Evolutionary conservation across 495 filamentous ascomycete species (phyloP), one percentile per base, ranked within the genome.

Genomic region (Podospora appendiculata): DNA sequence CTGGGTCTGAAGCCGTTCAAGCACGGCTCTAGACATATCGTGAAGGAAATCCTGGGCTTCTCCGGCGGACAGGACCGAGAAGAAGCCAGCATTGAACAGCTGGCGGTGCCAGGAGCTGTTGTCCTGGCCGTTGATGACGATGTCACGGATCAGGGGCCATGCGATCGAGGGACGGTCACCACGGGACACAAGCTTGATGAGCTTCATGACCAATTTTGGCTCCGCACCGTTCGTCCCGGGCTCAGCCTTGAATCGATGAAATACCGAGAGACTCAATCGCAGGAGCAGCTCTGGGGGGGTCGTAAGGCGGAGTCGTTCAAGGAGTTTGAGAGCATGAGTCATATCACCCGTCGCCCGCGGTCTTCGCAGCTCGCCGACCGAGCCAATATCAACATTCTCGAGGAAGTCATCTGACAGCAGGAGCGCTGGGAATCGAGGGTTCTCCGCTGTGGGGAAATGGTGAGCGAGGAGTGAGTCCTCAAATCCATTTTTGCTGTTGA

Each of bases 71-170:
- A 76, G 60, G 7, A 42, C 46, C 4, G 51, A 47, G 40, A 76
- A 41, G 16, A 65, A 62, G 0, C 46, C 38, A 1, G 33, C 13
- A 19, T 53, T 58, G 12, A 74, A 53, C 0, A 73, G 34, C 19
- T 57, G 53, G 7, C 67, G 56, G 56, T 70, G 67, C 70, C 67
- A 73, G 8, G 68, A 64, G 39, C 64, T 71, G 25, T 66, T 55
- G 40, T 63, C 59, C 13, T 64, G 64, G n/a, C 54, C 46, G n/a
- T 70, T 51, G 10, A 74, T 41, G 8, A 72, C 60, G 13, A 66
- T 51, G n/a, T 60, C 46, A 32, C 60, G 58, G 12, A 68, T 48
- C 17, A 72, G 51, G 3, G 54, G 38, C 25, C 42, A 57, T 2
- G 62, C 62, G 10, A 52, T 18, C 1, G 49, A 35, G 1, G 64